These are phyloP conservation scores for Candida verbasci DNA, from an alignment of 805 yeast species.

Conservation along the genomic window DNA sequence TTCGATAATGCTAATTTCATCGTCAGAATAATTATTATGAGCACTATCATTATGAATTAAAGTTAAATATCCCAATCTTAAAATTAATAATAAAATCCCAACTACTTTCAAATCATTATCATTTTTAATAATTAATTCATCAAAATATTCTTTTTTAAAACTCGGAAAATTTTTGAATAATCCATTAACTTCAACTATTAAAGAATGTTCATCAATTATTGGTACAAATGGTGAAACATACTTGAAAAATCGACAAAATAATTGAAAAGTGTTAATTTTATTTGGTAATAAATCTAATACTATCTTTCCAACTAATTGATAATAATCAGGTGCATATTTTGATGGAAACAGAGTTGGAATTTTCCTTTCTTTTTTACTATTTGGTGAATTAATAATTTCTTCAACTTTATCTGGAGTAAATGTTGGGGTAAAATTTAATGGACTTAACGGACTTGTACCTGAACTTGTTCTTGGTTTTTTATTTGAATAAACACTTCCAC, in stretches of 20 bases:
- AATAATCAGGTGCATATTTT: slow-evolving; percentile 16
- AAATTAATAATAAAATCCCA: slow-evolving; percentile 26
- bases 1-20: slow-evolving; percentile 22
- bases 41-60: slow-evolving; percentile 31
- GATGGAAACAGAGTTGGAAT: slow-evolving; percentile 1
- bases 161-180: slow-evolving; percentile 22
- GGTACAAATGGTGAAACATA: slow-evolving; percentile 39
- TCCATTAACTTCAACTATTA: slow-evolving; percentile 21
- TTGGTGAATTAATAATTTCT: slow-evolving; percentile 1
- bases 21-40: slow-evolving; percentile 20
- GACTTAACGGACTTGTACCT: slow-evolving; percentile 3
- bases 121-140: slow-evolving; percentile 19
- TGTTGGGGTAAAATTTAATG: background rate
- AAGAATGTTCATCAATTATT: slow-evolving; percentile 25
- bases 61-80: slow-evolving; percentile 35
- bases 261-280: slow-evolving; percentile 18
- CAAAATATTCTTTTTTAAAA: slow-evolving; percentile 14
- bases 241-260: slow-evolving; percentile 30
- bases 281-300: slow-evolving; percentile 28
- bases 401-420: background rate
- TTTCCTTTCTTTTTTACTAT: background rate
- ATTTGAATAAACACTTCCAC: slow-evolving; percentile 3
- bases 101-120: slow-evolving; percentile 28
- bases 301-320: slow-evolving; percentile 22
- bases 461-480: slow-evolving; percentile 1